Conservation (phyloP, 148 eudicot species). For the Spergularia bocconei region DNA sequence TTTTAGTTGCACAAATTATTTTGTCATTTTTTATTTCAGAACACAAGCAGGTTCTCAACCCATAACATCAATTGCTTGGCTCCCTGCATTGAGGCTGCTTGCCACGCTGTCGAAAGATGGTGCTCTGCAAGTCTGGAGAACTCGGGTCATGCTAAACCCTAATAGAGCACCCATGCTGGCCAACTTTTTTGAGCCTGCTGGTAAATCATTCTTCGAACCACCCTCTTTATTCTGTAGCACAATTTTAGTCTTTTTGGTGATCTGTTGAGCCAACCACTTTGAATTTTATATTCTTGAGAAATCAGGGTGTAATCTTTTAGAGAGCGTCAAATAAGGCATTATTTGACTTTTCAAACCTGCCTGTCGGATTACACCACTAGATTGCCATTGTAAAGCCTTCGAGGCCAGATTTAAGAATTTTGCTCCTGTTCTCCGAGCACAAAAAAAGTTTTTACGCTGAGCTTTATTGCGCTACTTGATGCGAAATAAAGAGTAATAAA, state of each 20-base stretch:
- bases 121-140: constrained; percentile 90
- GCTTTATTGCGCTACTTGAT: no score
- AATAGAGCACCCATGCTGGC: constrained; percentile 85
- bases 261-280: background rate
- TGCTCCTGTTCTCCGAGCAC: no score
- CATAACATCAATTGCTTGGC: constrained; percentile 88
- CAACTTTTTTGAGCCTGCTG: constrained; percentile 94
- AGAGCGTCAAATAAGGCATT: no score
- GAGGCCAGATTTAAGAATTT: no score
- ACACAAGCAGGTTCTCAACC: constrained; percentile 98
- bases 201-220: constrained; percentile 40
- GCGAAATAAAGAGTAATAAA: no score
- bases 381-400: background rate
- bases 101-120: constrained; percentile 90
- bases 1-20: background rate
- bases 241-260: background rate
- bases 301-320: background rate
- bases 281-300: background rate
- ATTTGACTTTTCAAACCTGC: no score
- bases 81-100: constrained; percentile 65
- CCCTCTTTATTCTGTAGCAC: background rate
- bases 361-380: no score
- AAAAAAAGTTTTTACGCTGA: no score
- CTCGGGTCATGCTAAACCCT: constrained; percentile 65
- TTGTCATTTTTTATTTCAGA: constrained; percentile 39